Percentiles rank a stretch among this genome's conserved stretches.
phyloP scores from a whole-genome alignment of 345 rosid species.

The Fremontodendron californicum region DNA sequence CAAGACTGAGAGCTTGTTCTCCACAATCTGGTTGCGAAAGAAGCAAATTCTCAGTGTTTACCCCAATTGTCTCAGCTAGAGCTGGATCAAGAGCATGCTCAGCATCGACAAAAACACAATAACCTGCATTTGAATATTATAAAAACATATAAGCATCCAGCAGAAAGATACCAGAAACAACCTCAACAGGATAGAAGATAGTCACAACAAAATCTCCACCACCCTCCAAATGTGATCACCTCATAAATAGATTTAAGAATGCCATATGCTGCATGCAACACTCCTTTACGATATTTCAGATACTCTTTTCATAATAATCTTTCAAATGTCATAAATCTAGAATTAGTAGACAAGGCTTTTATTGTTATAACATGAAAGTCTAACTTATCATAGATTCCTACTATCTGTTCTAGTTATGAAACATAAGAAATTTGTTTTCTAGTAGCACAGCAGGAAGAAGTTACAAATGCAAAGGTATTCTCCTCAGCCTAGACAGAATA shows the following conservation, averaged over 20 bases:
- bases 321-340: not conserved
- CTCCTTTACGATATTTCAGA: not conserved
- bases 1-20: constrained; percentile 96
- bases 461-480: not conserved
- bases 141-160: constrained; percentile 14
- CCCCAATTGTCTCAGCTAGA: constrained; percentile 80
- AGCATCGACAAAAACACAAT: constrained; percentile 92
- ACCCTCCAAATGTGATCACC: not conserved
- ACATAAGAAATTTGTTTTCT: not conserved
- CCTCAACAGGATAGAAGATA: not conserved
- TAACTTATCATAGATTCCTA: not conserved
- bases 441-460: not conserved
- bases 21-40: constrained; percentile 98
- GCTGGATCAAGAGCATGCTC: constrained; percentile 99
- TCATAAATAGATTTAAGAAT: not conserved
- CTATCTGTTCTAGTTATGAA: not conserved
- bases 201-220: not conserved
- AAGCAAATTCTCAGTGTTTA: constrained; percentile 85
- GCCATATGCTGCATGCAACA: not conserved
- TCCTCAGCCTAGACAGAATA: not conserved
- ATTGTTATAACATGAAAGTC: not conserved
- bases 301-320: not conserved
- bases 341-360: not conserved
- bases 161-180: not conserved
- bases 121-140: constrained; percentile 41